Evolutionary conservation across 495 filamentous ascomycete species (phyloP).

Genomic region (Xylaria intraflava): DNA sequence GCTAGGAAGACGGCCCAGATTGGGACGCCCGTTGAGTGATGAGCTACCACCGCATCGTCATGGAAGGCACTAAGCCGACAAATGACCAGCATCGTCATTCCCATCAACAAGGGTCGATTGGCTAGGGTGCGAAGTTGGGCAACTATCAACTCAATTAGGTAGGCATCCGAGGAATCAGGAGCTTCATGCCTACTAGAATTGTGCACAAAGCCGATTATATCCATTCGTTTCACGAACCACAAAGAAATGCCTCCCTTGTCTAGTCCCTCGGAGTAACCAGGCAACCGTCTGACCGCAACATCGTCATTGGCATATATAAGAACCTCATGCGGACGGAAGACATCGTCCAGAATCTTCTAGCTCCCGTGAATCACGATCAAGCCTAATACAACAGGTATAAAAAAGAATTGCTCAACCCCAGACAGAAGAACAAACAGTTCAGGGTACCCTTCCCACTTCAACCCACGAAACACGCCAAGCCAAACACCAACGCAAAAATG

Average conservation of each 20-base stretch:
- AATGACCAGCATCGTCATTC: not conserved
- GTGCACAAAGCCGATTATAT: not conserved
- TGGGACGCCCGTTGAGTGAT: not conserved
- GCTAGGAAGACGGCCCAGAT: not conserved
- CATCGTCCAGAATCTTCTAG: not conserved
- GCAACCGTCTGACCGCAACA: not conserved
- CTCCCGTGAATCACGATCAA: not conserved
- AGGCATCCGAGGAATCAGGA: not conserved
- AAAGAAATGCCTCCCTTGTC: too few species aligned
- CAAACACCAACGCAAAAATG: not conserved
- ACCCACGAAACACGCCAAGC: not conserved
- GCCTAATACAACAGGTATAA: too few species aligned
- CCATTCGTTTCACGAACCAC: not conserved
- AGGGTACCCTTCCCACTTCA: not conserved
- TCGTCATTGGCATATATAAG: not conserved
- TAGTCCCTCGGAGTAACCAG: not conserved
- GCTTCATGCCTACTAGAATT: not conserved
- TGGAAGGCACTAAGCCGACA: not conserved
- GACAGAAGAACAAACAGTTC: not conserved
- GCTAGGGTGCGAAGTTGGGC: slow-evolving; percentile 2
- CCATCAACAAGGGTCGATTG: slow-evolving; percentile 6
- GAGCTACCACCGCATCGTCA: not conserved
- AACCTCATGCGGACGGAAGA: not conserved
- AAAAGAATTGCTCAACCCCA: too few species aligned
- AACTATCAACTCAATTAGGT: not conserved